Base-by-base conservation (phyloP, 2,329 filamentous ascomycete genomes). In the Lasiodiplodia sp. region DNA sequence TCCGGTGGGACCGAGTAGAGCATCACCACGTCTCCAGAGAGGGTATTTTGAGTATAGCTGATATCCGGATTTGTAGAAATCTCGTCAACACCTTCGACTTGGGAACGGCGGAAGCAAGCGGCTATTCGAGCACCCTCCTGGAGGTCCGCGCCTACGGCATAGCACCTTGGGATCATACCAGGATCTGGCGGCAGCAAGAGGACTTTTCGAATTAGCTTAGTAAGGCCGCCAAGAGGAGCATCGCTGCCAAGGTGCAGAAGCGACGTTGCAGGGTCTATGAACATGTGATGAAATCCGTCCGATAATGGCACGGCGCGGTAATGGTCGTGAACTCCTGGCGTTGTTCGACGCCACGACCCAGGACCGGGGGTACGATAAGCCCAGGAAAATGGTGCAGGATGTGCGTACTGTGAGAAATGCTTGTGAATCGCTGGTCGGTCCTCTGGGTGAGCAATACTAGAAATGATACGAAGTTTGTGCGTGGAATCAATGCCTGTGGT, bases 251-350 rank as follows among this genome's bases (percentile, higher is more conserved):
- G 78, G 70, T 85, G 89, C 7, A 92, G 82, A 10, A 83, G 77
- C 11, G 83, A 85, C 1, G 83, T 86, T 12, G 77, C 77, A 4
- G 89, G 88, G 73, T 91, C 88, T 7, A 87, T 87, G 75, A 90
- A 91, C 5, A 91, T 77, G 44, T 92, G 82, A 72, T 91, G 88
- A 68, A 86, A 80, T 1, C 89, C 89, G 75, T 92, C 90, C 70
- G 87, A 89, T 49, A 92, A 76, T 3, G 90, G 89, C 14, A 90
- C 79, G 2, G 89, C 88, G 56, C 85, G 85, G 72, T 88, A 90
- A 72, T 91, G 88, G 73, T 91, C 88, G 40, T 53, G 52, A 28
- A 14, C 16, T 14, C 49, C 40, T 2, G 56, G 52, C 38, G 47
- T 25, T 31, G 56, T 38, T 21, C 34, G 65, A n/a, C 53, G 25